Evolutionary conservation across 2,329 filamentous ascomycete genomes (phyloP).

Genomic region (Myriosclerotinia curreyana): DNA sequence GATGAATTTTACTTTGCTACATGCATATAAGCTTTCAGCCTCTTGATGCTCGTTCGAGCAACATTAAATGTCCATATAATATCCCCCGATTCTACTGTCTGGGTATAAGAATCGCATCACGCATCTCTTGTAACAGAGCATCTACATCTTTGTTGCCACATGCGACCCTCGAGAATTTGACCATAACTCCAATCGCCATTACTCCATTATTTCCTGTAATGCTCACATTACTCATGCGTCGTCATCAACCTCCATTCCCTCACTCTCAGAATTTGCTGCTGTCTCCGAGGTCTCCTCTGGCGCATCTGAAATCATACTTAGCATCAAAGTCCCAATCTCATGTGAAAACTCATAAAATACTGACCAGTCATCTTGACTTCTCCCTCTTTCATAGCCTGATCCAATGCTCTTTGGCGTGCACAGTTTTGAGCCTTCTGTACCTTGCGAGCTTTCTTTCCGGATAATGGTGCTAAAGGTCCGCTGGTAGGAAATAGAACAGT

Average conservation of each 20-base stretch:
- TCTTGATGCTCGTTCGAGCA: neutral
- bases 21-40: neutral
- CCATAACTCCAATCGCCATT: constrained; percentile 19
- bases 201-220: constrained; percentile 10
- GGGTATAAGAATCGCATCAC: neutral
- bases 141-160: neutral
- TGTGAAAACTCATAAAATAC: neutral
- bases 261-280: neutral
- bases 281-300: constrained; percentile 18
- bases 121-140: neutral
- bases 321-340: neutral
- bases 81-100: too few relatives aligned
- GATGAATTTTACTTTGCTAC: neutral
- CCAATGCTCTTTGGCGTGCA: constrained; percentile 37
- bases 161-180: neutral
- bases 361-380: constrained; percentile 40
- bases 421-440: constrained; percentile 38
- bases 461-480: constrained; percentile 37
- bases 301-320: constrained; percentile 15
- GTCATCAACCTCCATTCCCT: constrained; percentile 21
- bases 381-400: constrained; percentile 37
- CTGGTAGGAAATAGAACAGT: constrained; percentile 38
- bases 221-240: constrained; percentile 3
- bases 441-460: constrained; percentile 40
- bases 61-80: neutral